phyloP scores from a whole-genome alignment of 345 rosid species.

The Rhodomyrtus tomentosa region DNA sequence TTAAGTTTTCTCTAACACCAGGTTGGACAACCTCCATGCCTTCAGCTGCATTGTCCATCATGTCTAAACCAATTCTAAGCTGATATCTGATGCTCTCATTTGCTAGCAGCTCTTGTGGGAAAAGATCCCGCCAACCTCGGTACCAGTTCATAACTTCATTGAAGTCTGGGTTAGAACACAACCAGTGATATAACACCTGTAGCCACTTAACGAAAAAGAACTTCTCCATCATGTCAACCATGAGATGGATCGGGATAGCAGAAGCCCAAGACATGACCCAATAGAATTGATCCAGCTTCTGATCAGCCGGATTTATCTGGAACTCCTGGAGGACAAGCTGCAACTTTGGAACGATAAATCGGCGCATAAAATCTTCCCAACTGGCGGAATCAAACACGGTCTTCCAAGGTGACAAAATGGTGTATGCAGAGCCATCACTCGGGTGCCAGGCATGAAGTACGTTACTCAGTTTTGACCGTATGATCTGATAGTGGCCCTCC shows the following conservation, averaged over 20 bases:
- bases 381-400: constrained; percentile 72
- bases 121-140: constrained; percentile 62
- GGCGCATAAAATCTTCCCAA: constrained; percentile 87
- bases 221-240: constrained; percentile 86
- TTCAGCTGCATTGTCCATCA: constrained; percentile 73
- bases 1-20: constrained; percentile 51
- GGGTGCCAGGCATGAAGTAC: constrained; percentile 97
- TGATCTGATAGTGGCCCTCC: constrained; percentile 69
- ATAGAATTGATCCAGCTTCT: constrained; percentile 57
- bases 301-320: constrained; percentile 67
- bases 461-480: constrained; percentile 67
- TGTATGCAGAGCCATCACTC: constrained; percentile 68
- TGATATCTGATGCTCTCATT: constrained; percentile 69
- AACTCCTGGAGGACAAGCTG: constrained; percentile 76
- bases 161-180: constrained; percentile 55
- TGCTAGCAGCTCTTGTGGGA: constrained; percentile 76
- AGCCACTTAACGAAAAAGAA: constrained; percentile 85
- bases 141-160: constrained; percentile 79
- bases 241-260: constrained; percentile 71
- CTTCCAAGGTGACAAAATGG: constrained; percentile 89
- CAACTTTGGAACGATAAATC: constrained; percentile 87
- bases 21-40: constrained; percentile 67
- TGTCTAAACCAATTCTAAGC: constrained; percentile 56
- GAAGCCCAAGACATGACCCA: constrained; percentile 88
- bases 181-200: constrained; percentile 78